Percentiles rank a stretch among this genome's conserved stretches.
These are phyloP conservation scores for Colletotrichum tropicicola DNA, from an alignment of 2,329 filamentous ascomycete genomes.

Conservation along the genomic window DNA sequence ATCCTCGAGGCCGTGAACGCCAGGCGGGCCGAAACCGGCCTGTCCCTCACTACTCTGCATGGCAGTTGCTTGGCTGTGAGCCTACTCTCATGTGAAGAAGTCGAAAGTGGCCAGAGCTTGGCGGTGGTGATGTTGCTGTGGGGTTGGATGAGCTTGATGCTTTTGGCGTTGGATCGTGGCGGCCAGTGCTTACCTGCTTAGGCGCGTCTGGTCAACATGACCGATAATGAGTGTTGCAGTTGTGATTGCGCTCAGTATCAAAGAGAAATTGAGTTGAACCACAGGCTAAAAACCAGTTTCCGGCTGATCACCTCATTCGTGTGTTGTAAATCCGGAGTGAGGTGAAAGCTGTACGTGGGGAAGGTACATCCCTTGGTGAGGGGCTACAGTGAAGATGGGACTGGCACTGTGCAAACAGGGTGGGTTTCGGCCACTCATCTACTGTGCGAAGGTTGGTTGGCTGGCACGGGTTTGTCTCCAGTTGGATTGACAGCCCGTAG, in stretches of 20 bases:
- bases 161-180: background rate
- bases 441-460: background rate
- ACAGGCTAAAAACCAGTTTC: background rate
- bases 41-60: slow-evolving; percentile 19
- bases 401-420: background rate
- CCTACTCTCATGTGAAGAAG: background rate
- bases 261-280: background rate
- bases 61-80: background rate
- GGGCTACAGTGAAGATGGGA: slow-evolving; percentile 7
- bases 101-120: slow-evolving; percentile 12
- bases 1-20: slow-evolving; percentile 59
- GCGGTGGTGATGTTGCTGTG: slow-evolving; percentile 8
- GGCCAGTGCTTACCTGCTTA: slow-evolving; percentile 8
- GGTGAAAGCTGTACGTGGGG: slow-evolving; percentile 20
- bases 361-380: slow-evolving; percentile 17
- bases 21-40: slow-evolving; percentile 36
- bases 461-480: too few species aligned
- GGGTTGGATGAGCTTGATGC: slow-evolving; percentile 14
- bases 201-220: slow-evolving; percentile 1
- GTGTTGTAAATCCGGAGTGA: slow-evolving; percentile 19
- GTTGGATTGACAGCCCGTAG: too few species aligned
- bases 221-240: background rate
- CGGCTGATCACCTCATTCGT: slow-evolving; percentile 2
- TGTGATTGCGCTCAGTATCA: background rate
- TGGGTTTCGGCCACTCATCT: too few species aligned